Conservation (phyloP, 495 filamentous ascomycete genomes). For the Aspergillus coremiiformis region DNA sequence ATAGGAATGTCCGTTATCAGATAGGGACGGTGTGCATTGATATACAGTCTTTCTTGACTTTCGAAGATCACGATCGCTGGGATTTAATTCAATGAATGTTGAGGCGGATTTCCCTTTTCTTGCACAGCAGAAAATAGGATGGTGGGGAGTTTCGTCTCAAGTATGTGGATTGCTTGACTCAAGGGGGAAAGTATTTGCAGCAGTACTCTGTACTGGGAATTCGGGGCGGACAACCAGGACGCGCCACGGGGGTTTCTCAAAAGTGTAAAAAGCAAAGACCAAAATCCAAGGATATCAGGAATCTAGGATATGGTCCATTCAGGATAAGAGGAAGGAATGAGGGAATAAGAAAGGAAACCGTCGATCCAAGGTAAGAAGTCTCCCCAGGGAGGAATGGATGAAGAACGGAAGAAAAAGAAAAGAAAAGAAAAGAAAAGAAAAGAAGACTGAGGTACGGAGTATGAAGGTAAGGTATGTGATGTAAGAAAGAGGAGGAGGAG, state of each 20-base stretch:
- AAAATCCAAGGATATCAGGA: constrained; percentile 27
- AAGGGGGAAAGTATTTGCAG: constrained; percentile 18
- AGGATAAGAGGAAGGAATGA: constrained; percentile 29
- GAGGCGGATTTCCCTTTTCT: constrained; percentile 15
- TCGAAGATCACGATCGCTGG: constrained; percentile 19
- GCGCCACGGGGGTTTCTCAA: constrained; percentile 21
- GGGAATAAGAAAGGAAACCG: constrained; percentile 24
- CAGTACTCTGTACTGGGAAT: constrained; percentile 13
- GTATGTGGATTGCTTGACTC: constrained; percentile 16
- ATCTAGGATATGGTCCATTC: constrained; percentile 36
- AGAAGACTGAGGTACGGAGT: constrained; percentile 6
- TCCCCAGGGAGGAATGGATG: constrained; percentile 20
- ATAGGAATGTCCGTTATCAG: constrained; percentile 29
- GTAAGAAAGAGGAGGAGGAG: neutral
- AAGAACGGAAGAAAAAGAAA: constrained; percentile 21
- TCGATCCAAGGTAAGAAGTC: constrained; percentile 23
- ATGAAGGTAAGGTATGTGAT: neutral
- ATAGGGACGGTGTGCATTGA: constrained; percentile 7
- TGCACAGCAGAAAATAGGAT: constrained; percentile 23
- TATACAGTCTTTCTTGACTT: constrained; percentile 1
- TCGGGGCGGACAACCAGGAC: constrained; percentile 39
- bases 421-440: constrained; percentile 16
- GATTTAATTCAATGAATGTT: constrained; percentile 19
- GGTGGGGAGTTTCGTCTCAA: constrained; percentile 6
- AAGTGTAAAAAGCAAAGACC: constrained; percentile 27